Percentiles rank a stretch among this genome's conserved stretches.
Conservation (phyloP, 1,284 basidiomycete species). For the Hemileia vastatrix region DNA sequence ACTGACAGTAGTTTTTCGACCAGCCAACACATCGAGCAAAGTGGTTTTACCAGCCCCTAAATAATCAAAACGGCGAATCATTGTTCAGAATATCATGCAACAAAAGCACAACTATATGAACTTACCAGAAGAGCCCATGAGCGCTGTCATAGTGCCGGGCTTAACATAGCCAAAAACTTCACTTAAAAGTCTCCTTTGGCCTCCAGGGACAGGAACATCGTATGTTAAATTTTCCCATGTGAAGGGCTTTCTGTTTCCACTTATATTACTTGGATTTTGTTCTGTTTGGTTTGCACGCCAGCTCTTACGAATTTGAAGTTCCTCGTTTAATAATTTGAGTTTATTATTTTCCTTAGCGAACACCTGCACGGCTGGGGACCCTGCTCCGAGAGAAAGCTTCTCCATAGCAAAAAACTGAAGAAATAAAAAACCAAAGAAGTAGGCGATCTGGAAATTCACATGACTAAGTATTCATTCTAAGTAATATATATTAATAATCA, state of each 20-base stretch:
- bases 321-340: conserved; percentile 57
- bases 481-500: no score
- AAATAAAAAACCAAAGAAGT: conserved; percentile 1
- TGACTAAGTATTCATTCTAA: no score
- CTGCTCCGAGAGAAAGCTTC: not conserved
- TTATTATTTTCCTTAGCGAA: conserved; percentile 64
- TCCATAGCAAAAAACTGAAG: conserved; percentile 47
- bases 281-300: no score
- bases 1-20: conserved; percentile 44
- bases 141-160: conserved; percentile 62
- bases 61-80: conserved; percentile 46
- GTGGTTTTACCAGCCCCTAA: conserved; percentile 47
- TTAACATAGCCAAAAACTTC: conserved; percentile 68
- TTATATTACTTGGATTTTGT: no score
- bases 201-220: conserved; percentile 51
- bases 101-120: conserved; percentile 32
- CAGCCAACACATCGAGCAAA: conserved; percentile 51
- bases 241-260: conserved; percentile 50
- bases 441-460: conserved; percentile 35
- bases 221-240: conserved; percentile 49
- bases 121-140: conserved; percentile 63
- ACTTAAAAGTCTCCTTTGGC: conserved; percentile 47
- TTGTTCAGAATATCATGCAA: conserved; percentile 49
- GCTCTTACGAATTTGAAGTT: conserved; percentile 55
- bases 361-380: conserved; percentile 1